Evolutionary conservation across 1,139 yeast species (phyloP).

Genomic region (Candida dubliniensis): DNA sequence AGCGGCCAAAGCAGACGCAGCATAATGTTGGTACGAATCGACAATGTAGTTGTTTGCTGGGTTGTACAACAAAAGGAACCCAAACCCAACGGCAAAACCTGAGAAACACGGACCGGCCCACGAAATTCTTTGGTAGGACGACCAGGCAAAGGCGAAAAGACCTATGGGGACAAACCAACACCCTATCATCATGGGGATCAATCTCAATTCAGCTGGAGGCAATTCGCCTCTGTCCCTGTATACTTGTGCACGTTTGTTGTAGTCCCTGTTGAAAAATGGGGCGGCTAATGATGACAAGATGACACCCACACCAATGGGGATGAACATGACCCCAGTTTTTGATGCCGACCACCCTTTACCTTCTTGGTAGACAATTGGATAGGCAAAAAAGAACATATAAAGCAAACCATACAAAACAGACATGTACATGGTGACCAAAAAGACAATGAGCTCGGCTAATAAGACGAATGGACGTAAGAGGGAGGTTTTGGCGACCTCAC

Average conservation of each 20-base stretch:
- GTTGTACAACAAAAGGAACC: constrained; percentile 58
- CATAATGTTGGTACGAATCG: constrained; percentile 69
- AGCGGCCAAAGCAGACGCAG: constrained; percentile 67
- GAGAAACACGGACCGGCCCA: constrained; percentile 68
- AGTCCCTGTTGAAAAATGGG: constrained; percentile 60
- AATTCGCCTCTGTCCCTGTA: constrained; percentile 52
- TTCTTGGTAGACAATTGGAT: constrained; percentile 63
- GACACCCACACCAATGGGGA: constrained; percentile 70
- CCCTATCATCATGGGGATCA: constrained; percentile 61
- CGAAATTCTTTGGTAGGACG: constrained; percentile 50
- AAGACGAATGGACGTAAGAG: constrained; percentile 51
- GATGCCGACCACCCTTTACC: constrained; percentile 62
- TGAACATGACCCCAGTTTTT: constrained; percentile 67
- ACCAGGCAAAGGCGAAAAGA: constrained; percentile 61
- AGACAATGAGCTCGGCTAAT: constrained; percentile 50
- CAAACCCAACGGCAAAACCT: constrained; percentile 61
- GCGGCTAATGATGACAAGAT: constrained; percentile 49
- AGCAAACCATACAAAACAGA: constrained; percentile 56
- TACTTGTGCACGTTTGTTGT: constrained; percentile 48
- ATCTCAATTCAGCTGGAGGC: constrained; percentile 60
- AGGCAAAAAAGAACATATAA: constrained; percentile 62
- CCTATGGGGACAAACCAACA: constrained; percentile 63
- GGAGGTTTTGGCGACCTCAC: constrained; percentile 45
- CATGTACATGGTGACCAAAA: constrained; percentile 58
- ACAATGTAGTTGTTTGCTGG: constrained; percentile 70